phyloP scores from a whole-genome alignment of 371 early-diverging fungal genomes.

The Capniomyces stellatus region DNA sequence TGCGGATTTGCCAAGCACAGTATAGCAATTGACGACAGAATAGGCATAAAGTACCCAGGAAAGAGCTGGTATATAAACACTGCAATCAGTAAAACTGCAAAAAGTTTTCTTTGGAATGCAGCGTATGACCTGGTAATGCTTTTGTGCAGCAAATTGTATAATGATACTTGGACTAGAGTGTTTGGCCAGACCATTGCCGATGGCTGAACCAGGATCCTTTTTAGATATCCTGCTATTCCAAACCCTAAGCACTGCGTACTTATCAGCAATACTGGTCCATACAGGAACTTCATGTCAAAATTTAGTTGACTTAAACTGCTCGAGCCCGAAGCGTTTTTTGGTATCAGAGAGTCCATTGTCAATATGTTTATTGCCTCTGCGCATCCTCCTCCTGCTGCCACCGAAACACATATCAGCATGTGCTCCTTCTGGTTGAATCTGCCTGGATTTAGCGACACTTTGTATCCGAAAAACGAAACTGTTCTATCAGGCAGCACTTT shows the following conservation, averaged over 20 bases:
- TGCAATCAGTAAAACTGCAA: constrained; percentile 30
- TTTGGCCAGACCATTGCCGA: constrained; percentile 61
- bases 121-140: not conserved
- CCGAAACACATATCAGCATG: constrained; percentile 41
- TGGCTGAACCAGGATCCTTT: constrained; percentile 51
- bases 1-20: constrained; percentile 42
- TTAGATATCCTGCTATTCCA: constrained; percentile 49
- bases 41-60: constrained; percentile 46
- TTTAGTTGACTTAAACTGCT: not conserved
- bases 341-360: constrained; percentile 25
- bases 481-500: constrained; percentile 21
- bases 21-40: constrained; percentile 41
- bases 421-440: constrained; percentile 68
- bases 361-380: constrained; percentile 28
- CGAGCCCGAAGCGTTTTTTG: not conserved
- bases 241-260: constrained; percentile 52
- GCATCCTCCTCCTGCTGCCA: constrained; percentile 31
- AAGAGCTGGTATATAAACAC: constrained; percentile 37
- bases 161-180: constrained; percentile 39
- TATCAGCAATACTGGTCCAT: constrained; percentile 22
- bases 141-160: constrained; percentile 28
- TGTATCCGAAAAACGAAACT: constrained; percentile 3
- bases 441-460: constrained; percentile 43
- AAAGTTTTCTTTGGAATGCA: constrained; percentile 7
- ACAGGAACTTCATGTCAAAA: not conserved